phyloP scores from a whole-genome alignment of 208 protist genomes.

The Strigomonas culicis region DNA sequence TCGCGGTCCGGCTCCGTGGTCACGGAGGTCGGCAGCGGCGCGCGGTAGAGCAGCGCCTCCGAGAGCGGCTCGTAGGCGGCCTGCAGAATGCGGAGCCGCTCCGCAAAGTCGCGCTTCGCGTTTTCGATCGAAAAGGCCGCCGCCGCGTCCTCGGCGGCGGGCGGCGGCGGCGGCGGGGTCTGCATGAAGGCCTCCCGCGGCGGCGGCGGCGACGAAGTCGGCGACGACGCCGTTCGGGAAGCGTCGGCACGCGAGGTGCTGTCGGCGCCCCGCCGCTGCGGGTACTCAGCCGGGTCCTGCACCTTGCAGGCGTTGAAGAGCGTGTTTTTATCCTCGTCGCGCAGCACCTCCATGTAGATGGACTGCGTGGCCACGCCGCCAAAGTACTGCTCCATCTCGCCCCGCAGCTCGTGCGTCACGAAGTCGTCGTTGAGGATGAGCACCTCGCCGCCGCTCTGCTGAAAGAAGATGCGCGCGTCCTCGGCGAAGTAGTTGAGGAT shows the following conservation, averaged over 20 bases:
- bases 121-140: too few species aligned
- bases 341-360: constrained; percentile 84
- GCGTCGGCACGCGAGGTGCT: constrained; percentile 39
- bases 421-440: constrained; percentile 88
- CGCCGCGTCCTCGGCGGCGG: background rate
- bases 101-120: too few species aligned
- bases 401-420: constrained; percentile 62
- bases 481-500: constrained; percentile 57
- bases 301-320: constrained; percentile 66
- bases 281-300: constrained; percentile 64
- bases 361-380: constrained; percentile 42
- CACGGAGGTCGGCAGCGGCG: too few species aligned
- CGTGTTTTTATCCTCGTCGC: constrained; percentile 35
- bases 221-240: constrained; percentile 45
- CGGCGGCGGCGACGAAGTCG: background rate
- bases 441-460: constrained; percentile 62
- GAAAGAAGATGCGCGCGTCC: constrained; percentile 67
- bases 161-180: background rate
- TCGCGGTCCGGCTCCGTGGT: too few species aligned
- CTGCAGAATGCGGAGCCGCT: too few species aligned
- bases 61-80: too few species aligned
- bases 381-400: constrained; percentile 64
- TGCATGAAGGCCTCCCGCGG: background rate
- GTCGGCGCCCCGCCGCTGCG: constrained; percentile 38
- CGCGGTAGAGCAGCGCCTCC: too few species aligned